Conservation (phyloP, 2,329 filamentous ascomycete genomes). For the Aspergillus novofumigatus region DNA sequence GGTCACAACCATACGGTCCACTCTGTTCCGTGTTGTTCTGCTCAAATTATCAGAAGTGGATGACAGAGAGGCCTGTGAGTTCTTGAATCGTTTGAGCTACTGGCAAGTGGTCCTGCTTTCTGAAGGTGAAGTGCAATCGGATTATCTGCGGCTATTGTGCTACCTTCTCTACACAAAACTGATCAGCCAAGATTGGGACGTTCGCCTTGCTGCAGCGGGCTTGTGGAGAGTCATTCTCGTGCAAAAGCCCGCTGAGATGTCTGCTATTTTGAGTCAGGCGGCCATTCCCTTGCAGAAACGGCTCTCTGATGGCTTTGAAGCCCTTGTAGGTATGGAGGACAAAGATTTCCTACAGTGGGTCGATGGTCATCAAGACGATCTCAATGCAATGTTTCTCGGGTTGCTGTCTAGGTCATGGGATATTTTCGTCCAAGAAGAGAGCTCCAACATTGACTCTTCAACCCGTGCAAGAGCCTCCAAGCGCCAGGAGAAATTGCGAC, state of each 20-base stretch:
- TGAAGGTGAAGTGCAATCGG: slow-evolving; percentile 71
- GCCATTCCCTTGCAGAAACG: slow-evolving; percentile 66
- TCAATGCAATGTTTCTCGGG: slow-evolving; percentile 79
- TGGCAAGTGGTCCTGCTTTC: slow-evolving; percentile 92
- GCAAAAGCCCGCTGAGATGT: slow-evolving; percentile 82
- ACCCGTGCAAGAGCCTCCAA: slow-evolving; percentile 66
- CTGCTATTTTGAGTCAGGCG: slow-evolving; percentile 67
- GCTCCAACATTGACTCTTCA: slow-evolving; percentile 71
- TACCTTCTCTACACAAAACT: slow-evolving; percentile 91
- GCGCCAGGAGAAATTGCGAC: slow-evolving; percentile 74
- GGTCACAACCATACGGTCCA: slow-evolving; percentile 68
- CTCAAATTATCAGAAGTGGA: slow-evolving; percentile 81
- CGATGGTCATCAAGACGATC: slow-evolving; percentile 69
- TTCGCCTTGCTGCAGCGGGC: slow-evolving; percentile 73
- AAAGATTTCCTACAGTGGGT: slow-evolving; percentile 85
- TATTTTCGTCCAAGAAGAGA: slow-evolving; percentile 77
- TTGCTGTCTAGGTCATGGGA: slow-evolving; percentile 82
- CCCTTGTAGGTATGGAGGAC: slow-evolving; percentile 82
- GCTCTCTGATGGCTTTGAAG: slow-evolving; percentile 72
- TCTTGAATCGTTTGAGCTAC: slow-evolving; percentile 83
- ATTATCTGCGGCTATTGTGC: slow-evolving; percentile 79
- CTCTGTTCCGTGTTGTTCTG: slow-evolving; percentile 74
- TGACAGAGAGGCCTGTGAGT: slow-evolving; percentile 62
- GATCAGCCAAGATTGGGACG: slow-evolving; percentile 62
- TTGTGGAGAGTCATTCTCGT: slow-evolving; percentile 90